Evolutionary conservation across 78 protist genomes (phyloP), one percentile per base, ranked within the genome.

Genomic region (Diacronema lutheri): DNA sequence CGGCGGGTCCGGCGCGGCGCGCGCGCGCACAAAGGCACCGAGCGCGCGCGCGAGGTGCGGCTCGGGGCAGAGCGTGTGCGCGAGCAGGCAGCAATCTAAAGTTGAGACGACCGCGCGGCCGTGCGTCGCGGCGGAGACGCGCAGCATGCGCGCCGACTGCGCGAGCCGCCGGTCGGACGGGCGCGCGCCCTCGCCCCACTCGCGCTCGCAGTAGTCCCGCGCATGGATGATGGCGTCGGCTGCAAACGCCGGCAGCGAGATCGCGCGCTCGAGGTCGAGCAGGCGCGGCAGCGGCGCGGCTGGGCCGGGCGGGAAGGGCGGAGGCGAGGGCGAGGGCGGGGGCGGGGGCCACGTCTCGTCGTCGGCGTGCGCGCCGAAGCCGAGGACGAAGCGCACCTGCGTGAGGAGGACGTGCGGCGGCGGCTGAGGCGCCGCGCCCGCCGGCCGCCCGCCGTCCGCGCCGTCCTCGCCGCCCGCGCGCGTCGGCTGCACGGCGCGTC

Each of bases 91-190:
- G 58, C 40, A 26, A 58, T 79, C 84, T 21, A 61, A 1, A 0
- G 40, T 56, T 1, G 37, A 9, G 35, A 79, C 84, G 29, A 16
- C 4, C 7, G 38, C 9, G 46, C 73, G 57, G 31, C 72, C 84
- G 58, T 79, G 68, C 0, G 72, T 50, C n/a, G 84, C 84, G 25
- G 84, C 84, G 73, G 61, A 20, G 1, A 33, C 71, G 9, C 33
- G 40, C 37, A 79, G 84, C 73, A 61, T 13, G 62, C 23, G 19
- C 46, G 84, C 84, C 21, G 73, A 4, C 41, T 62, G 40, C 19
- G 38, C 57, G 20, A 79, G 55, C 26, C 84, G 40, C 26, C 84
- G 71, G 58, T 79, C 84, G 41, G 73, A 60, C 37, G 61, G 20
- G 60, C 14, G 40, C 37, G 25, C 20, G 19, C 58, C 79, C 13